These are phyloP conservation scores for Vitis hybrid DNA, from an alignment of 177 flowering plant species.

Conservation along the genomic window DNA sequence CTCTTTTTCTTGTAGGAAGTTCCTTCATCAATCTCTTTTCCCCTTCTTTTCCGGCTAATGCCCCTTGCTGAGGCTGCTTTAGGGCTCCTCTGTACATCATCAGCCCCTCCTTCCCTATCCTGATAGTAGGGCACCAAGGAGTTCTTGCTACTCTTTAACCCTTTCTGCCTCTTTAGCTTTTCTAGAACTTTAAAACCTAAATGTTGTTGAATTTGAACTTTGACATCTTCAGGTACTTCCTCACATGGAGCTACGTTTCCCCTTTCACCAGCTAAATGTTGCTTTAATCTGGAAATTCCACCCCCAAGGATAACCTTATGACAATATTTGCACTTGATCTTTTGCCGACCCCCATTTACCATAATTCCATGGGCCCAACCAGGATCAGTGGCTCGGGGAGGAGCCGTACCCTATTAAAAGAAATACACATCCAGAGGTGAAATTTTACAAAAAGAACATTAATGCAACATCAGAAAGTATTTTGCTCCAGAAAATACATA, in stretches of 20 bases:
- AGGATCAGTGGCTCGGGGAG: conserved; percentile 26
- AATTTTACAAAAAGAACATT: neutral
- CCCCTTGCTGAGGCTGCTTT: conserved; percentile 3
- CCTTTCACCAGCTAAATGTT: conserved; percentile 26
- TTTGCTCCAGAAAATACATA: neutral
- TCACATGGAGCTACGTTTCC: conserved; percentile 27
- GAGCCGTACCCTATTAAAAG: conserved; percentile 16
- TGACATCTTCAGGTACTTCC: conserved; percentile 24
- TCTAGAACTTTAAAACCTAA: conserved; percentile 18
- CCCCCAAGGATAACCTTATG: conserved; percentile 23
- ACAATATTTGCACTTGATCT: conserved; percentile 25
- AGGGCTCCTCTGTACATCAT: neutral
- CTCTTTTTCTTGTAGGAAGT: conserved; percentile 10
- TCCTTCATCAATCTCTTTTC: conserved; percentile 16
- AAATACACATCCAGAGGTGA: neutral
- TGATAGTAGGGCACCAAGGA: neutral
- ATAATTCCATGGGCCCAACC: conserved; percentile 29
- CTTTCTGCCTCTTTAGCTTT: conserved; percentile 20
- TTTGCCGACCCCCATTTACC: conserved; percentile 24
- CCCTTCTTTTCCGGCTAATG: conserved; percentile 10
- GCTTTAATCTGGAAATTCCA: conserved; percentile 26
- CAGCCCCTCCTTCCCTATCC: conserved; percentile 10
- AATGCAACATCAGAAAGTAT: neutral
- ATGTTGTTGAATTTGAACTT: conserved; percentile 19
- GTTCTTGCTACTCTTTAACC: neutral